phyloP scores from a whole-genome alignment of 139 green algal genomes.

The Coelastrella sp. region DNA sequence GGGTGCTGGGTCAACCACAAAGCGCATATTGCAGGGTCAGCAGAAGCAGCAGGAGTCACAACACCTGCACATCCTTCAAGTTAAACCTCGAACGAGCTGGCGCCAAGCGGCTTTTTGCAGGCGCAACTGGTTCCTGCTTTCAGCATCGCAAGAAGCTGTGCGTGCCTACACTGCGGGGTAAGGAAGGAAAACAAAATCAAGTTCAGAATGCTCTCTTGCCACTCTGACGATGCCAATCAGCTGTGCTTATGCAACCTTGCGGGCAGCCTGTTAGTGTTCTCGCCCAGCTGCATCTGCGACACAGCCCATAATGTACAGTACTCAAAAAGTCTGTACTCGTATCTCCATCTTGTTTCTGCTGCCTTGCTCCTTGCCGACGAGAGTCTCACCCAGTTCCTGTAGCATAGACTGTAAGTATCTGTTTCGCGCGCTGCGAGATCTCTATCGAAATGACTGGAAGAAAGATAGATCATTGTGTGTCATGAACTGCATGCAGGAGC shows the following conservation, averaged over 20 bases:
- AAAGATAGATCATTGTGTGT: background rate
- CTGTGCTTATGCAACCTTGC: background rate
- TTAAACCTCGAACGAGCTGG: background rate
- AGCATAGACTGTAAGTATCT: too few relatives aligned
- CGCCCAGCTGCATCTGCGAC: background rate
- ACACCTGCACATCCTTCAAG: background rate
- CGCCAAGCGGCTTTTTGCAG: too few relatives aligned
- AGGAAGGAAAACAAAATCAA: background rate
- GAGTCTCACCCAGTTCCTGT: too few relatives aligned
- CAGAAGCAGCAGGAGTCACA: too few relatives aligned
- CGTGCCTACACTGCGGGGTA: background rate
- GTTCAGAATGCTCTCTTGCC: background rate
- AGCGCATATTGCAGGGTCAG: background rate
- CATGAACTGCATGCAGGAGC: background rate
- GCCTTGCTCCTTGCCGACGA: too few relatives aligned
- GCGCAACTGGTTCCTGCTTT: too few relatives aligned
- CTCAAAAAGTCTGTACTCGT: background rate
- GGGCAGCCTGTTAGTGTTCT: background rate
- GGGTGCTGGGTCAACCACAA: background rate
- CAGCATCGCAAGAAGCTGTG: too few relatives aligned
- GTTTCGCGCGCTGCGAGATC: too few relatives aligned
- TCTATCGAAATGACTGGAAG: too few relatives aligned
- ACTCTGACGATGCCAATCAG: background rate
- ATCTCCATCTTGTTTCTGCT: background rate
- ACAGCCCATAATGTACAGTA: background rate